A percentile compares a stretch with the other conserved stretches of the same genome.
Conservation (phyloP, 2,329 filamentous ascomycete genomes). For the Aspergillus fischeri region DNA sequence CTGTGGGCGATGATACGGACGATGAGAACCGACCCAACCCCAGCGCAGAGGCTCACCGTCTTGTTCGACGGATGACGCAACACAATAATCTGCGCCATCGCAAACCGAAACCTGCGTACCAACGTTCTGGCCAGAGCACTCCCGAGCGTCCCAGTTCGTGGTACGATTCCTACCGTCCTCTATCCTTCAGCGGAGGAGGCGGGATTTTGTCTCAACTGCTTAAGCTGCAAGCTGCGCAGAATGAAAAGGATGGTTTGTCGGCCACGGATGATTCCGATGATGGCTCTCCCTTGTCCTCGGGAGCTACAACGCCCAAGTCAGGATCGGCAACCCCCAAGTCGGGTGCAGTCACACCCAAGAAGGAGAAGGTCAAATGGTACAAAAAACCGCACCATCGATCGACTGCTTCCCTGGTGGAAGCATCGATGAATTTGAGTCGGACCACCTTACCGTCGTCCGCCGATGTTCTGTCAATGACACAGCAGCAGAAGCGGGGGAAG, state of each 20-base stretch:
- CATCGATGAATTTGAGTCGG: conserved; percentile 34
- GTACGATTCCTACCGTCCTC: conserved; percentile 19
- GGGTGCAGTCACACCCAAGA: conserved; percentile 31
- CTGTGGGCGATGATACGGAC: conserved; percentile 14
- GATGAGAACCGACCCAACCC: conserved; percentile 20
- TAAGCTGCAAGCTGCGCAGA: conserved; percentile 60
- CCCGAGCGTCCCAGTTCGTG: conserved; percentile 26
- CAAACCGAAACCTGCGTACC: conserved; percentile 29
- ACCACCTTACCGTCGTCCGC: conserved; percentile 27
- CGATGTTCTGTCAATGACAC: conserved; percentile 19
- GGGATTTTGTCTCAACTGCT: conserved; percentile 70
- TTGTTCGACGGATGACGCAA: conserved; percentile 35
- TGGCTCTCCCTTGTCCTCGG: conserved; percentile 25
- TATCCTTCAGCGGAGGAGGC: conserved; percentile 25
- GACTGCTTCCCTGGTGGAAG: conserved; percentile 35
- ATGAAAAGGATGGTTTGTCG: conserved; percentile 24
- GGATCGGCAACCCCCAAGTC: conserved; percentile 23
- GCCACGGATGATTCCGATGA: conserved; percentile 31
- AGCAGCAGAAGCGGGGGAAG: conserved; percentile 17
- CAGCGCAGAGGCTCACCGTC: conserved; percentile 35
- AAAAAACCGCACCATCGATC: conserved; percentile 36
- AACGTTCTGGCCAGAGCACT: conserved; percentile 30
- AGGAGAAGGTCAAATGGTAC: conserved; percentile 41
- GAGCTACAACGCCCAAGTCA: conserved; percentile 22
- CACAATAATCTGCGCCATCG: conserved; percentile 22